Evolutionary conservation across 768 basidiomycete genomes (phyloP).

Genomic region (Gloeostereum incarnatum): DNA sequence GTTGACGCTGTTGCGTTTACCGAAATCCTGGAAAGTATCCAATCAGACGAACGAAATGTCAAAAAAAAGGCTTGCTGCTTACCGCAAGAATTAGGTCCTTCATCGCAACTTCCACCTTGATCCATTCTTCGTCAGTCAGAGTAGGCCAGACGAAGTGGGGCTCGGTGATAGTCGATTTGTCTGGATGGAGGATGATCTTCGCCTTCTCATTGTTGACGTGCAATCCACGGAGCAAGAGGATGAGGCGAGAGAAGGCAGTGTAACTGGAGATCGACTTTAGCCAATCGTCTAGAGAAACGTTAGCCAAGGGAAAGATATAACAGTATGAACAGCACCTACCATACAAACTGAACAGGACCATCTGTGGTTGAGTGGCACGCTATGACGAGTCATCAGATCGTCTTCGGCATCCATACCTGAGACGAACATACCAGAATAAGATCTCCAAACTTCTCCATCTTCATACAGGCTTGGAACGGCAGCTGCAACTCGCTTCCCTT

Average conservation of each 20-base stretch:
- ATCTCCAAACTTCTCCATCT: conserved; percentile 99
- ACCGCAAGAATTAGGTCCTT: conserved; percentile 93
- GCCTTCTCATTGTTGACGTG: conserved; percentile 99
- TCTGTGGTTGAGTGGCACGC: conserved; percentile 97
- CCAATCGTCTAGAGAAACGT: conserved; percentile 75
- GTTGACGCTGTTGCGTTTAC: conserved; percentile 98
- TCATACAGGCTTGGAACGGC: conserved; percentile 99
- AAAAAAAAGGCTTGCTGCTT: conserved; percentile 13
- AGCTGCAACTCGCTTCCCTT: conserved; percentile 97
- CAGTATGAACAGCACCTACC: conserved; percentile 27
- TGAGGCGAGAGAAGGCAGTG: conserved; percentile 96
- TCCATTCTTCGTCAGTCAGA: conserved; percentile 91
- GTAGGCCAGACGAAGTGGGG: conserved; percentile 98
- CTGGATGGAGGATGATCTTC: conserved; percentile 95
- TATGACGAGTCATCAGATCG: conserved; percentile 17
- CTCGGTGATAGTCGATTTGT: conserved; percentile 94
- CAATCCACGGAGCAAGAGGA: conserved; percentile 91
- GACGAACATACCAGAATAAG: conserved; percentile 63
- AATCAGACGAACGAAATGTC: conserved; percentile 4
- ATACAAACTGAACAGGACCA: conserved; percentile 98
- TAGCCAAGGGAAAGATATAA: conserved; percentile 3
- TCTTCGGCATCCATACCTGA: too few species aligned
- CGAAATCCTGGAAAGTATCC: conserved; percentile 66
- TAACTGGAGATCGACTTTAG: conserved; percentile 98
- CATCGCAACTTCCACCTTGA: conserved; percentile 97